phyloP scores from a whole-genome alignment of 1,284 basidiomycete genomes.

The Lentinula novae-zelandiae region DNA sequence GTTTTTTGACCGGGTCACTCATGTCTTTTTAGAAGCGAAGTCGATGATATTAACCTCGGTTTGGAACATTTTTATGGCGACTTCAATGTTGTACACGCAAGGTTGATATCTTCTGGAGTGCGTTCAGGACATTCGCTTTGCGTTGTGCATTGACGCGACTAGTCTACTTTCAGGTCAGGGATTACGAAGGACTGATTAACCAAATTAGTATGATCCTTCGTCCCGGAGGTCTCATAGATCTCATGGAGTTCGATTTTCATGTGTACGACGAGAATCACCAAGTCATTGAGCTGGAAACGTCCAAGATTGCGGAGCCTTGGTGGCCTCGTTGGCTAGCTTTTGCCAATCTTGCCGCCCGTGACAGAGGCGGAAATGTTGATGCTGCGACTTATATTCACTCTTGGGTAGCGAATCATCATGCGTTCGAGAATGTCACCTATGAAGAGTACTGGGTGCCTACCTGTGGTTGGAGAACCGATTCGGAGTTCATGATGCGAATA shows the following conservation, averaged over 20 bases:
- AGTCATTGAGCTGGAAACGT: constrained; percentile 38
- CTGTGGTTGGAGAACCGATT: constrained; percentile 40
- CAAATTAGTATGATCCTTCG: constrained; percentile 64
- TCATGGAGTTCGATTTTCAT: constrained; percentile 67
- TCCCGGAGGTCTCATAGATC: constrained; percentile 62
- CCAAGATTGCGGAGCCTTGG: constrained; percentile 46
- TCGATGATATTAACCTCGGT: constrained; percentile 80
- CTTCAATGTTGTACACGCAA: constrained; percentile 71
- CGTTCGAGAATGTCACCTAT: constrained; percentile 53
- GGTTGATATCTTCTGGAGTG: constrained; percentile 68
- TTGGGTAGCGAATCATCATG: constrained; percentile 49
- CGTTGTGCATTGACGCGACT: not conserved
- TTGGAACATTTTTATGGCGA: constrained; percentile 74
- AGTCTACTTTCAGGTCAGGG: constrained; percentile 48
- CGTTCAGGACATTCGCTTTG: constrained; percentile 23
- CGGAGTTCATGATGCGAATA: constrained; percentile 23
- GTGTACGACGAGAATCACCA: constrained; percentile 49
- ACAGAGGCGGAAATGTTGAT: constrained; percentile 58
- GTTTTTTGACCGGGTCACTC: constrained; percentile 5
- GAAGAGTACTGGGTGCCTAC: constrained; percentile 57
- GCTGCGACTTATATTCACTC: constrained; percentile 50
- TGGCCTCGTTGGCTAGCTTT: constrained; percentile 60
- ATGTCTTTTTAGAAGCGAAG: constrained; percentile 55
- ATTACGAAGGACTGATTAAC: constrained; percentile 62
- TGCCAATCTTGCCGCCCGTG: constrained; percentile 43